phyloP scores from a whole-genome alignment of 768 basidiomycete genomes.

The Naganishia kalamii region DNA sequence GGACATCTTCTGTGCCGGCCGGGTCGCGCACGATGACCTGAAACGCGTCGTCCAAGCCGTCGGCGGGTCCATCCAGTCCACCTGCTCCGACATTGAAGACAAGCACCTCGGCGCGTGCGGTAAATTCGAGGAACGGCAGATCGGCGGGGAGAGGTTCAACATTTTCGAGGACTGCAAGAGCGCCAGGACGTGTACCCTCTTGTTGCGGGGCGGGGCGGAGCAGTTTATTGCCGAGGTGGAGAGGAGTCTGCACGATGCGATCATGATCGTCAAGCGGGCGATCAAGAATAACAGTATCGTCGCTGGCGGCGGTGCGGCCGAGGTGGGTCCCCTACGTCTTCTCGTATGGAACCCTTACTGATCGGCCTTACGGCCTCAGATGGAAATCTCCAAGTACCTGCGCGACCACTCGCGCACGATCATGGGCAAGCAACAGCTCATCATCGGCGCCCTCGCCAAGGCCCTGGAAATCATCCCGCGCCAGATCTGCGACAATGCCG shows the following conservation, averaged over 20 bases:
- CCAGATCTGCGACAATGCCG: conserved; percentile 97
- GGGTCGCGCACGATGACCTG: conserved; percentile 81
- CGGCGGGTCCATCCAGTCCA: conserved; percentile 89
- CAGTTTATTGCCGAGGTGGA: conserved; percentile 99
- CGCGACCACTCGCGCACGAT: conserved; percentile 85
- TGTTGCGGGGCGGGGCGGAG: conserved; percentile 92
- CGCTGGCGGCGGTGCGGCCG: conserved; percentile 93
- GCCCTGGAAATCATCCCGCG: conserved; percentile 95
- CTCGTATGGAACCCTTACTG: background rate
- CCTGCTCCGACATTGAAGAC: conserved; percentile 80
- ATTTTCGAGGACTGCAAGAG: conserved; percentile 86
- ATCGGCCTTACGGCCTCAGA: conserved; percentile 47
- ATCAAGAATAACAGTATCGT: conserved; percentile 93
- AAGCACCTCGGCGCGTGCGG: conserved; percentile 95
- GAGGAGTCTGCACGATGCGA: conserved; percentile 91
- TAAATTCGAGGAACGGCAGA: conserved; percentile 83
- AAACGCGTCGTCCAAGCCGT: conserved; percentile 92
- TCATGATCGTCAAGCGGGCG: conserved; percentile 99
- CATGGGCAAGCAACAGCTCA: conserved; percentile 88
- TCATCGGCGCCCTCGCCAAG: conserved; percentile 92
- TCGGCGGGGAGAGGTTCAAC: conserved; percentile 94
- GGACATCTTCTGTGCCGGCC: conserved; percentile 97
- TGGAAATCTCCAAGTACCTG: conserved; percentile 94
- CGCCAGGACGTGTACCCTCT: conserved; percentile 89
- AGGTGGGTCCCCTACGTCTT: conserved; percentile 50